A percentile compares a stretch with the other conserved stretches of the same genome.
Conservation (phyloP, 345 rosid genomes). For the Camelina sativa region DNA sequence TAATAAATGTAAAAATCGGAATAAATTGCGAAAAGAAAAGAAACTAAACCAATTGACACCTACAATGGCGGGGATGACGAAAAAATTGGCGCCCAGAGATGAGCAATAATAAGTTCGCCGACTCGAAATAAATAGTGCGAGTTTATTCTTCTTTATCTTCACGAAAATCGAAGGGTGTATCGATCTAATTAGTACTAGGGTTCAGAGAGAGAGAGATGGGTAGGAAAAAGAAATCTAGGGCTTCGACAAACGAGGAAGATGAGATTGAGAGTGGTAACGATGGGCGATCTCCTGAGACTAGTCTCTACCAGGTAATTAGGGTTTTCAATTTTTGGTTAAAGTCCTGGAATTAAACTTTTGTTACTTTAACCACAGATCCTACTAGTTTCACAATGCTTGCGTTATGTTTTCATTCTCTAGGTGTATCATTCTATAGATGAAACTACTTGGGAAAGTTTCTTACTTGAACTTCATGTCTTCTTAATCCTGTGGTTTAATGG, state of each 20-base stretch:
- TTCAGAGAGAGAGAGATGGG: slow-evolving; percentile 55
- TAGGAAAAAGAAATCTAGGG: slow-evolving; percentile 61
- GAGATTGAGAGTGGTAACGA: slow-evolving; percentile 49
- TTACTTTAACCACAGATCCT: neutral
- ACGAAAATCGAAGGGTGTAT: neutral
- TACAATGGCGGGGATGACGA: slow-evolving; percentile 26
- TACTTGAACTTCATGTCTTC: neutral
- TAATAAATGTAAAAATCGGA: too few species aligned
- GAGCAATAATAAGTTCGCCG: neutral
- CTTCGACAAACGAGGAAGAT: slow-evolving; percentile 47
- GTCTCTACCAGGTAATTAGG: slow-evolving; percentile 61
- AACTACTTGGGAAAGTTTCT: too few species aligned
- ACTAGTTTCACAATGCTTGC: neutral
- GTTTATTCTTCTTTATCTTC: neutral
- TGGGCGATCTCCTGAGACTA: slow-evolving; percentile 43
- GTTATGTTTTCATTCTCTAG: neutral
- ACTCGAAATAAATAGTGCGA: neutral
- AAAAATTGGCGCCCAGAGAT: slow-evolving; percentile 17
- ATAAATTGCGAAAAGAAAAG: neutral
- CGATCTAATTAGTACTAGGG: slow-evolving; percentile 30
- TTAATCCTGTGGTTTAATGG: neutral
- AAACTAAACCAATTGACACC: neutral
- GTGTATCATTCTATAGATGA: neutral
- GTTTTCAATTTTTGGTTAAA: neutral
- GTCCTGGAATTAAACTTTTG: neutral